phyloP scores from a whole-genome alignment of 2,329 filamentous ascomycete genomes.

The Colletotrichum caudatum region DNA sequence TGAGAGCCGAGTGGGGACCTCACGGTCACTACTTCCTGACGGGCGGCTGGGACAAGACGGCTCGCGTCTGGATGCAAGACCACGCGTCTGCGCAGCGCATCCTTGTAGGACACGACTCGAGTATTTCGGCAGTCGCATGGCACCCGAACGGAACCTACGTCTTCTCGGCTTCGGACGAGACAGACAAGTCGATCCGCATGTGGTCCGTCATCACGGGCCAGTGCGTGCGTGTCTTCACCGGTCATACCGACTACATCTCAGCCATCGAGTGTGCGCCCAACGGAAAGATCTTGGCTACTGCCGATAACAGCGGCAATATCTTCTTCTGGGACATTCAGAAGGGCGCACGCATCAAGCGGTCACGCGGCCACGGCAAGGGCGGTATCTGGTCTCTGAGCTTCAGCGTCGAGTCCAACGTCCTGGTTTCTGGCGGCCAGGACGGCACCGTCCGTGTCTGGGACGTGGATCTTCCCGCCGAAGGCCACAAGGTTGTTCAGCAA shows the following conservation, averaged over 20 bases:
- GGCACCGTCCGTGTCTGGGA: slow-evolving; percentile 96
- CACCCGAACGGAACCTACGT: slow-evolving; percentile 95
- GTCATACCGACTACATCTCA: slow-evolving; percentile 89
- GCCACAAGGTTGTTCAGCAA: slow-evolving; percentile 63
- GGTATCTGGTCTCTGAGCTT: slow-evolving; percentile 95
- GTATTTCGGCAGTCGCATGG: slow-evolving; percentile 92
- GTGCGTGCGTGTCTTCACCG: slow-evolving; percentile 91
- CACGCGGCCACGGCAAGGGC: slow-evolving; percentile 92
- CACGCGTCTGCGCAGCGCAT: slow-evolving; percentile 90
- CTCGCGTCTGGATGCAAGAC: slow-evolving; percentile 92
- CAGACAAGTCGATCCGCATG: slow-evolving; percentile 93
- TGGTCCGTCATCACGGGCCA: slow-evolving; percentile 92
- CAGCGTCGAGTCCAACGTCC: slow-evolving; percentile 89
- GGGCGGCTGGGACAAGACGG: slow-evolving; percentile 88
- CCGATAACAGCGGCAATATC: slow-evolving; percentile 89
- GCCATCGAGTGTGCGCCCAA: slow-evolving; percentile 87
- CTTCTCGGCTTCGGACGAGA: slow-evolving; percentile 89
- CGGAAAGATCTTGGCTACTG: slow-evolving; percentile 91
- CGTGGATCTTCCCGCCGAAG: slow-evolving; percentile 78
- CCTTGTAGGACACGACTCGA: slow-evolving; percentile 91
- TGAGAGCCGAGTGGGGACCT: slow-evolving; percentile 89
- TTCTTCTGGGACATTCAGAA: slow-evolving; percentile 95
- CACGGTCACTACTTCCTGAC: slow-evolving; percentile 96
- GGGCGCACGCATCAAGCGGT: slow-evolving; percentile 88
- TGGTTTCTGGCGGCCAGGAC: slow-evolving; percentile 91